Evolutionary conservation across 345 rosid genomes (phyloP), one percentile per base, ranked within the genome.

Genomic region (Salix brachista): DNA sequence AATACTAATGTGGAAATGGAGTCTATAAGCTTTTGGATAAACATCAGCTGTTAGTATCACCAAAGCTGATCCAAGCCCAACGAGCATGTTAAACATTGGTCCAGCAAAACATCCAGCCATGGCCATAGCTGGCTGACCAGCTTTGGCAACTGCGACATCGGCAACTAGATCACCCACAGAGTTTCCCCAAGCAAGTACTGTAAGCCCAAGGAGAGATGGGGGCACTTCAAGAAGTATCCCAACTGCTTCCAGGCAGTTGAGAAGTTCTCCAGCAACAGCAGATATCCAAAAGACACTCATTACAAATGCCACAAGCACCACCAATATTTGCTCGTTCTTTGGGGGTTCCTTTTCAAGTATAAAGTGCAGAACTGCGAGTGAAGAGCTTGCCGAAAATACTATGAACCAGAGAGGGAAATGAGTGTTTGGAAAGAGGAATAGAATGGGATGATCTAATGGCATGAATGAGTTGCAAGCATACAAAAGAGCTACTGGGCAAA

Each of bases 51-150:
- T 96, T 81, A 93, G 91, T 73, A 91, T 88, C 67, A 88, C 96
- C 46, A 93, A 81, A 65, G 98, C 98, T 0, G 87, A 73, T 78
- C 98, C 99, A 21, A 96, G 97, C 60, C 99, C 99, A 48, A 93
- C 93, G 72, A 93, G 96, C 99, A 96, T 96, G 82, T 96, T 96
- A 77, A 96, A 96, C 99, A 96, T 93, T 3, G 98, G 99, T 56
- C 99, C 94, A 0, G 98, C 98, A 62, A 96, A 96, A 84, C 99
- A 96, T 37, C 99, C 98, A n/a, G 99, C 98, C 98, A 96, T 96
- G 21, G 99, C 99, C 99, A 96, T 93, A 39, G 93, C 92, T 56
- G 99, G 99, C 74, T 94, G 91, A 37, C 99, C 99, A 1, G 99
- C 97, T 86, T 88, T 96, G 72, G 99, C 99, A 30, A 96, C 91